Evolutionary conservation across 306 rosid species (phyloP).

Genomic region (Leucaena leucocephala): DNA sequence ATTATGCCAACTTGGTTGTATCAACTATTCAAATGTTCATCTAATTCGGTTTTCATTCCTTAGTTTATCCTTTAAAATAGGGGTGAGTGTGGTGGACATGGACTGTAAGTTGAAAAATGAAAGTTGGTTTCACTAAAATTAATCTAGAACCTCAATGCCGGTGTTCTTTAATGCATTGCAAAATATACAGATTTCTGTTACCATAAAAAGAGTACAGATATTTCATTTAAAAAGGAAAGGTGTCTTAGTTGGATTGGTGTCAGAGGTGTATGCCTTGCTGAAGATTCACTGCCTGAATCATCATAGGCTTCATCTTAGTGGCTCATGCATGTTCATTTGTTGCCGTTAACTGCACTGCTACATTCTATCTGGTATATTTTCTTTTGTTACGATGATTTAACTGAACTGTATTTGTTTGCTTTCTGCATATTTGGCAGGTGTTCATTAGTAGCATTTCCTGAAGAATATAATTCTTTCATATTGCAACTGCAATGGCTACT

Average conservation of each 20-base stretch:
- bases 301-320: neutral
- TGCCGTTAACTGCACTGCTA: neutral
- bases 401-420: neutral
- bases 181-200: neutral
- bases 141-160: neutral
- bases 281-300: neutral
- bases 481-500: conserved; percentile 60
- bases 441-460: conserved; percentile 10
- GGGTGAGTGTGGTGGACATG: neutral
- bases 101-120: neutral
- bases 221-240: neutral
- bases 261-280: neutral
- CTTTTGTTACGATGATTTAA: neutral
- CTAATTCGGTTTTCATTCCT: neutral
- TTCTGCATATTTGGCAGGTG: conserved; percentile 27
- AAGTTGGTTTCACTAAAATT: neutral
- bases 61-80: neutral
- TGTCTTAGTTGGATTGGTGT: neutral
- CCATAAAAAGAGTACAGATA: neutral
- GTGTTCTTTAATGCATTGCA: neutral
- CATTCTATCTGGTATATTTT: neutral
- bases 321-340: neutral
- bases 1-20: neutral
- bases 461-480: conserved; percentile 17
- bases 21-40: neutral